Conservation (phyloP, 192 early-diverging fungal species). For the Gonapodya sp. region DNA sequence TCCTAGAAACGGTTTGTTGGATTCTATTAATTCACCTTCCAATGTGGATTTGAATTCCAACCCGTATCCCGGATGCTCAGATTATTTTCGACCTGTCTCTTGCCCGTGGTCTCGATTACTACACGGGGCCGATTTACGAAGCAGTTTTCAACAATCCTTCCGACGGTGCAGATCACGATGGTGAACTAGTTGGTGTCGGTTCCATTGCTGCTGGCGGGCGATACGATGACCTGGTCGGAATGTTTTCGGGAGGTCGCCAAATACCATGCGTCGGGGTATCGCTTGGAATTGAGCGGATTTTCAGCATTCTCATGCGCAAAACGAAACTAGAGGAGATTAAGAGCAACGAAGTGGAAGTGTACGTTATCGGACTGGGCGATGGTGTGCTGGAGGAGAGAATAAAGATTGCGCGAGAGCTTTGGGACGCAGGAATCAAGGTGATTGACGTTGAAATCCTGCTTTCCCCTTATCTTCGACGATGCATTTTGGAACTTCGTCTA, state of each 20-base stretch:
- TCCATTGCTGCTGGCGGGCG: constrained; percentile 95
- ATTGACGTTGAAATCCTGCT: too few relatives aligned
- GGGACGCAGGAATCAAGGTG: constrained; percentile 77
- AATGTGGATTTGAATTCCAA: background rate
- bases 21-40: background rate
- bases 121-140: constrained; percentile 98
- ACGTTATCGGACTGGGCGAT: constrained; percentile 68
- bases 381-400: constrained; percentile 84
- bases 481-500: background rate
- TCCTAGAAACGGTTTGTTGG: constrained; percentile 38
- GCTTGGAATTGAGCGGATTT: constrained; percentile 95
- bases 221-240: constrained; percentile 95
- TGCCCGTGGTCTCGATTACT: constrained; percentile 97
- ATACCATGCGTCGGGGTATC: constrained; percentile 94
- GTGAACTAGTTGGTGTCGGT: constrained; percentile 74
- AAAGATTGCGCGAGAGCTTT: constrained; percentile 74
- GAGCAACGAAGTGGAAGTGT: constrained; percentile 71
- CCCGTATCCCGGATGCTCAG: constrained; percentile 12
- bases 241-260: constrained; percentile 67
- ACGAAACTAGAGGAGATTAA: constrained; percentile 48
- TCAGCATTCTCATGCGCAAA: constrained; percentile 69
- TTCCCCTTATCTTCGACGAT: too few relatives aligned
- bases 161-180: constrained; percentile 50
- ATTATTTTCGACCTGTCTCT: constrained; percentile 89
- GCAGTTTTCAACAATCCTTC: constrained; percentile 48